A percentile compares a stretch with the other conserved stretches of the same genome.
These are phyloP conservation scores for Nephelium lappaceum DNA, from an alignment of 345 rosid genomes.

Conservation along the genomic window DNA sequence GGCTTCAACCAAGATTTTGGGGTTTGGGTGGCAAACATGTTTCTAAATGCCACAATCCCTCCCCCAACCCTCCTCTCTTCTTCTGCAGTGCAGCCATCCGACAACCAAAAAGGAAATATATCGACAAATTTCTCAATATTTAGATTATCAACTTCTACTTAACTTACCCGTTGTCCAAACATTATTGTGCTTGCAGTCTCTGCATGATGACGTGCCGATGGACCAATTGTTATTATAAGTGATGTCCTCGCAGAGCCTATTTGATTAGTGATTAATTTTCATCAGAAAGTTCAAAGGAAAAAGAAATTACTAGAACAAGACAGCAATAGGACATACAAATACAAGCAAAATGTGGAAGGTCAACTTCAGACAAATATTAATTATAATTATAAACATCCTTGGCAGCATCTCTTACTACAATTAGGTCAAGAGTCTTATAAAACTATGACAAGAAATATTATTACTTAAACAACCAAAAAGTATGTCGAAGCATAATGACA, in stretches of 20 bases:
- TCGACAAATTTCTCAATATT: neutral
- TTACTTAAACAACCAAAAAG: neutral
- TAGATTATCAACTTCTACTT: neutral
- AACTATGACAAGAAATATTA: neutral
- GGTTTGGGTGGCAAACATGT: neutral
- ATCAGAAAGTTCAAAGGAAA: slow-evolving; percentile 2
- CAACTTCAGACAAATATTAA: neutral
- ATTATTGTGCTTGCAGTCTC: slow-evolving; percentile 92
- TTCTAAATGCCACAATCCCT: neutral
- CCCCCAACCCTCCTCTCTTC: neutral
- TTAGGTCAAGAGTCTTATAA: neutral
- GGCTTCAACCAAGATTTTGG: neutral
- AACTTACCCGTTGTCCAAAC: slow-evolving; percentile 95
- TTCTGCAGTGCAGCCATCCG: neutral
- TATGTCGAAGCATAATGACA: neutral
- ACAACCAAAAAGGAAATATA: neutral
- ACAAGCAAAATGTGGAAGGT: slow-evolving; percentile 5
- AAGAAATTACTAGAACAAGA: neutral
- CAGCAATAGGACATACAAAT: slow-evolving; percentile 4
- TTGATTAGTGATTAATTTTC: slow-evolving; percentile 23
- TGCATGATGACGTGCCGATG: slow-evolving; percentile 76
- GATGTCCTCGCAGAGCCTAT: slow-evolving; percentile 95
- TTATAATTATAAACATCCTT: neutral
- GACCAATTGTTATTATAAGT: slow-evolving; percentile 82
- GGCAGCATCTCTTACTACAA: neutral